Evolutionary conservation across 495 filamentous ascomycete genomes (phyloP).

Genomic region (Cryomyces minteri): DNA sequence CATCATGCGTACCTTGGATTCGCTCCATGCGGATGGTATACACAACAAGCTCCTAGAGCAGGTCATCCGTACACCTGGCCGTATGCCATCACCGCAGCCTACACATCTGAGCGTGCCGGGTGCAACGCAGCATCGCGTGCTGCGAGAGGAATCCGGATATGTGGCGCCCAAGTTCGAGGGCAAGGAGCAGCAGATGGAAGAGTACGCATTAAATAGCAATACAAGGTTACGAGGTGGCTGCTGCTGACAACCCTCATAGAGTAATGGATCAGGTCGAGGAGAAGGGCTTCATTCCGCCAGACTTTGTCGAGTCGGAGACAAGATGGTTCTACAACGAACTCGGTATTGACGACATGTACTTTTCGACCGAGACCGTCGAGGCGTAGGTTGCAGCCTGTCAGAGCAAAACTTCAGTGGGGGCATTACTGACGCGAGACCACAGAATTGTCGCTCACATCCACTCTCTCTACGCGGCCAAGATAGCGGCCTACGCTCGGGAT

Average conservation of each 20-base stretch:
- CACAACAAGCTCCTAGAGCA: slow-evolving; percentile 48
- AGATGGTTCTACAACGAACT: slow-evolving; percentile 95
- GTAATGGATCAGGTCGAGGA: slow-evolving; percentile 60
- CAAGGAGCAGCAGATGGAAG: slow-evolving; percentile 83
- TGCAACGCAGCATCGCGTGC: slow-evolving; percentile 36
- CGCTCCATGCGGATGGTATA: neutral
- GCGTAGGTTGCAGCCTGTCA: slow-evolving; percentile 20
- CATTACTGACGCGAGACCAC: neutral
- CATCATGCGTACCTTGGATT: no score
- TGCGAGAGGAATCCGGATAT: slow-evolving; percentile 84
- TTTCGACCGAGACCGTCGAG: slow-evolving; percentile 75
- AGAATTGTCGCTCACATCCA: slow-evolving; percentile 79
- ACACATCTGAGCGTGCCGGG: slow-evolving; percentile 71
- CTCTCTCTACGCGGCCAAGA: slow-evolving; percentile 91
- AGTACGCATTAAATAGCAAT: slow-evolving; percentile 9
- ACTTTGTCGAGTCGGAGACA: slow-evolving; percentile 69
- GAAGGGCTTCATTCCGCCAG: slow-evolving; percentile 69
- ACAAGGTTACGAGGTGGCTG: neutral
- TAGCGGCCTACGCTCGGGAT: slow-evolving; percentile 83
- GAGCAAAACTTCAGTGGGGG: neutral
- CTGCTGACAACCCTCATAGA: slow-evolving; percentile 5
- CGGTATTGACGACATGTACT: slow-evolving; percentile 98
- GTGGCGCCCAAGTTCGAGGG: slow-evolving; percentile 89
- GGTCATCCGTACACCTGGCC: slow-evolving; percentile 35
- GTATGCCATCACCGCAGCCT: slow-evolving; percentile 75